phyloP scores from a whole-genome alignment of 2,329 filamentous ascomycete species.

The Seiridium cupressi region DNA sequence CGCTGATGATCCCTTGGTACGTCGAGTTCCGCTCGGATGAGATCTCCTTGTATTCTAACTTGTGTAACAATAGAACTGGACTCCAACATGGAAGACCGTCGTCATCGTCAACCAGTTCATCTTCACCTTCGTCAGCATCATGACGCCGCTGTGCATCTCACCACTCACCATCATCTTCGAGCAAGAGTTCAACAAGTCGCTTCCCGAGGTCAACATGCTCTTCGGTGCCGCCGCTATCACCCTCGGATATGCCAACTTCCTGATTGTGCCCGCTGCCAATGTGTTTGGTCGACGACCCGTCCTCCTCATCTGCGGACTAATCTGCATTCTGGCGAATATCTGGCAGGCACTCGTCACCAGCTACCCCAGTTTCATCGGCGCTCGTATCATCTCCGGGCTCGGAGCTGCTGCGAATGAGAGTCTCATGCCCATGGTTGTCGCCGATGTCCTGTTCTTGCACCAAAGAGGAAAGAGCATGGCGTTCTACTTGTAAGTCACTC shows the following conservation, averaged over 20 bases:
- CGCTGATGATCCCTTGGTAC: slow-evolving; percentile 22
- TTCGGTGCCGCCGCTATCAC: slow-evolving; percentile 30
- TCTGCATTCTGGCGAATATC: slow-evolving; percentile 28
- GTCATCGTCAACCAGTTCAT: slow-evolving; percentile 30
- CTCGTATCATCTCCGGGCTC: slow-evolving; percentile 27
- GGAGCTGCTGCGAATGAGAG: slow-evolving; percentile 30
- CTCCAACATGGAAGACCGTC: slow-evolving; percentile 25
- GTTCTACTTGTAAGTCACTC: slow-evolving; percentile 23
- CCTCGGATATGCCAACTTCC: slow-evolving; percentile 31
- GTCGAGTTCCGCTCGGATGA: neutral
- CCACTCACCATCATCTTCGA: slow-evolving; percentile 33
- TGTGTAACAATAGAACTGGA: slow-evolving; percentile 27
- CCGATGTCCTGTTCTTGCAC: slow-evolving; percentile 29
- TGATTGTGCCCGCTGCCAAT: slow-evolving; percentile 29
- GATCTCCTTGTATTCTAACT: too few species aligned
- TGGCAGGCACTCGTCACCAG: slow-evolving; percentile 29
- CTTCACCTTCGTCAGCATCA: slow-evolving; percentile 32
- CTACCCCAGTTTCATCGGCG: slow-evolving; percentile 28
- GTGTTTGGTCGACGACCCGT: slow-evolving; percentile 30
- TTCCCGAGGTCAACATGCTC: slow-evolving; percentile 31
- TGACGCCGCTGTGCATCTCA: slow-evolving; percentile 32
- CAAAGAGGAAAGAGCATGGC: slow-evolving; percentile 26
- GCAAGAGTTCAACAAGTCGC: slow-evolving; percentile 28
- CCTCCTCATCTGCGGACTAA: slow-evolving; percentile 26
- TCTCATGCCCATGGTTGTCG: slow-evolving; percentile 32